Evolutionary conservation across 1,284 basidiomycete species (phyloP).

Genomic region (Retiboletus fuscus): DNA sequence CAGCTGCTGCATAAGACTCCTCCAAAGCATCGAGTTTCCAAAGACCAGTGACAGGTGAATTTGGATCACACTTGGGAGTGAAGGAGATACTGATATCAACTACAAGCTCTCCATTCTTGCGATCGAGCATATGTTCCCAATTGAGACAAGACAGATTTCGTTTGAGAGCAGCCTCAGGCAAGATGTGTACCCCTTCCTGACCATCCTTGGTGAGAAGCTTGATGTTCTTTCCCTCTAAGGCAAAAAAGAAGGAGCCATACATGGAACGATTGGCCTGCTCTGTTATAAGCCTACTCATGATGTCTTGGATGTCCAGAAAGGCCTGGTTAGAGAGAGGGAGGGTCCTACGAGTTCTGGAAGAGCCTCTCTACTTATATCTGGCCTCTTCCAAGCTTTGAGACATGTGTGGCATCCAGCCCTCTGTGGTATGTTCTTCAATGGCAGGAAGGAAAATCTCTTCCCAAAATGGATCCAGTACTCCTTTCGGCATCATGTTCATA

Average conservation of each 20-base stretch:
- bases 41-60: too few species aligned
- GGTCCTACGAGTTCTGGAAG: background rate
- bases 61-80: too few species aligned
- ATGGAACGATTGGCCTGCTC: background rate
- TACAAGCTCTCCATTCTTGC: slow-evolving; percentile 24
- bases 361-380: slow-evolving; percentile 18
- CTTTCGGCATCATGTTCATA: slow-evolving; percentile 23
- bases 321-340: background rate
- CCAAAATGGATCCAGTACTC: slow-evolving; percentile 30
- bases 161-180: background rate
- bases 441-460: slow-evolving; percentile 23
- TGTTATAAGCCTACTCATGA: slow-evolving; percentile 5
- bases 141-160: slow-evolving; percentile 9
- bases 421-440: too few species aligned
- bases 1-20: too few species aligned
- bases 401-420: too few species aligned
- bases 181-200: background rate
- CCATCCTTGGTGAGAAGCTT: slow-evolving; percentile 31
- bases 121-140: slow-evolving; percentile 32
- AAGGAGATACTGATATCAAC: slow-evolving; percentile 2
- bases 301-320: slow-evolving; percentile 3
- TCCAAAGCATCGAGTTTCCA: too few species aligned
- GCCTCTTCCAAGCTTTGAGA: slow-evolving; percentile 5
- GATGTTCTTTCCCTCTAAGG: slow-evolving; percentile 30
- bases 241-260: slow-evolving; percentile 42